Conservation (phyloP, 345 rosid species). For the Stellera chamaejasme region DNA sequence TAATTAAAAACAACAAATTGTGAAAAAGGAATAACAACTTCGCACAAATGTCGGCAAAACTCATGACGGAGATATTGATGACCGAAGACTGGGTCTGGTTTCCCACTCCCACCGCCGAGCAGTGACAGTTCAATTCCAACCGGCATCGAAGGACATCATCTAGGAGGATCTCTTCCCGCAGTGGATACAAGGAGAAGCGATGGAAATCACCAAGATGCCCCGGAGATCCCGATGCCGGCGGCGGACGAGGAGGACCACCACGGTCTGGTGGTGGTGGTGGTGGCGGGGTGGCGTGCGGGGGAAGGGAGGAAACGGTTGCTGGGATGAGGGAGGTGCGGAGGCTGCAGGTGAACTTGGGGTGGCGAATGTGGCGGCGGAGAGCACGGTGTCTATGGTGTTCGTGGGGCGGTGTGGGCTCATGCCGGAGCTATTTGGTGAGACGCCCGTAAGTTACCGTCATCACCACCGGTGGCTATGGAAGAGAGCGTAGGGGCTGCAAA, state of each 20-base stretch:
- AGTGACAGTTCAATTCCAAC: conserved; percentile 33
- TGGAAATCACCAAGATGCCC: conserved; percentile 39
- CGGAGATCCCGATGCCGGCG: conserved; percentile 56
- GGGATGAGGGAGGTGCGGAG: conserved; percentile 59
- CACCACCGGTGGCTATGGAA: no score
- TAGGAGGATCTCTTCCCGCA: conserved; percentile 65
- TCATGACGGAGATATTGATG: no score
- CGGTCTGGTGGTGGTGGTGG: conserved; percentile 55
- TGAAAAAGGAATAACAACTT: no score
- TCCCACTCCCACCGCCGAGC: no score
- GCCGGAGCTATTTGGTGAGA: no score
- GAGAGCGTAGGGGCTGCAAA: no score
- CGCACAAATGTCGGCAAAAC: no score
- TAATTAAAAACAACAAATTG: no score
- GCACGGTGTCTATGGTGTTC: no score
- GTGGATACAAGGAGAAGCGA: conserved; percentile 57
- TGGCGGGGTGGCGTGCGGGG: conserved; percentile 62
- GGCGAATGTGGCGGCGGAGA: conserved; percentile 63
- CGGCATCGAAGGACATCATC: conserved; percentile 17
- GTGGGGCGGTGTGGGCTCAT: no score
- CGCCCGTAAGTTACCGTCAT: no score
- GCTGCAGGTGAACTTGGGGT: conserved; percentile 72
- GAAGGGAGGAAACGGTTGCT: conserved; percentile 16
- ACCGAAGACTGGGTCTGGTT: no score
- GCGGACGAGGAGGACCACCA: conserved; percentile 25